Base-by-base conservation (phyloP, 2,329 filamentous ascomycete genomes). In the Penicillium expansum region DNA sequence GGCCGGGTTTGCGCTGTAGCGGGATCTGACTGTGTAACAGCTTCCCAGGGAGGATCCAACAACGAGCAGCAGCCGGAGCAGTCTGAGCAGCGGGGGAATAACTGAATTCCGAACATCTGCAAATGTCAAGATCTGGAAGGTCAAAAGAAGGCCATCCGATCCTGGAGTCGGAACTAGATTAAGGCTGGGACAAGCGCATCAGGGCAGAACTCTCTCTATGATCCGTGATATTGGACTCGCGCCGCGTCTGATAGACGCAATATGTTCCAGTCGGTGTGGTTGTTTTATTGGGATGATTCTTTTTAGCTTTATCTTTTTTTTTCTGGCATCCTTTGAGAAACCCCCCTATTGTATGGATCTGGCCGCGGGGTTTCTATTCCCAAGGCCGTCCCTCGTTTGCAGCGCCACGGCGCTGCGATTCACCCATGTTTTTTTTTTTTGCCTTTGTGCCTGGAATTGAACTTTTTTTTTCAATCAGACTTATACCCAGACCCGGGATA, bases 1-100 rank as follows among this genome's bases (percentile, higher is more conserved):
- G 44, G 50, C 52, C 38, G 20, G 22, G 47, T 30, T 35, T 48
- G 52, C 52, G 32, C 55, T 44, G 38, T 42, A 30, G 41, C 52
- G 42, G 55, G 45, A 43, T 51, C 48, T 55, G 52, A 62, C 61
- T 62, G 61, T 38, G 51, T 56, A 35, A 54, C 51, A 63, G 62
- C 58, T 57, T 55, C 60, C 37, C 54, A 57, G 38, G 54, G 27
- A 52, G 48, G 39, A 38, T 55, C 55, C 59, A 52, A 43, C 45
- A 43, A 32, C 39, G 49, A 52, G 39, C 49, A 51, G 27, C 48
- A 52, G 49, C 38, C 49, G 22, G 11, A 57, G 24, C 55, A 58
- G 48, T 55, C 54, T 18, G 49, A 60, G 45, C 45, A 58, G 33
- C 52, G 54, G 47, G 32, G 47, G 49, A 55, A 59, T 33, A 38